Evolutionary conservation across 176 grass and related monocot species (phyloP).

Genomic region (Carex pumila): DNA sequence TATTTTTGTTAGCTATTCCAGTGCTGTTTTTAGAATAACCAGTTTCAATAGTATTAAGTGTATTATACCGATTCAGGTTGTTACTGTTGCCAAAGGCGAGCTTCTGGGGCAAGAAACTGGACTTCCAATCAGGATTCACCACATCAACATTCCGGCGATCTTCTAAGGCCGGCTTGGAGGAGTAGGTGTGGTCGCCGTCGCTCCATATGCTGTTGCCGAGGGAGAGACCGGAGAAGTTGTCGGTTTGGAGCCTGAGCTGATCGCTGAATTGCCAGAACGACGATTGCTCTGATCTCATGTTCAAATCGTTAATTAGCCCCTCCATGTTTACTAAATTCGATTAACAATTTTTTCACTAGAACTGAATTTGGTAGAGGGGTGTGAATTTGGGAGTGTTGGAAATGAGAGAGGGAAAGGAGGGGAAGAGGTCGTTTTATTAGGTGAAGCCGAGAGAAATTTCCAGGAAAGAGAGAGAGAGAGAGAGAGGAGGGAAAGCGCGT

Average conservation of each 20-base stretch:
- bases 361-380: background rate
- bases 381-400: background rate
- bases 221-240: slow-evolving; percentile 61
- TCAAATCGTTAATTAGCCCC: slow-evolving; percentile 13
- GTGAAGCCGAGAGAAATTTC: slow-evolving; percentile 14
- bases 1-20: slow-evolving; percentile 16
- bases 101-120: slow-evolving; percentile 48
- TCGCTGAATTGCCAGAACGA: slow-evolving; percentile 98
- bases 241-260: slow-evolving; percentile 73
- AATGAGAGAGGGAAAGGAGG: background rate
- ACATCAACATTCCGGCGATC: slow-evolving; percentile 22
- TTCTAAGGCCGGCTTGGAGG: background rate
- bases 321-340: background rate
- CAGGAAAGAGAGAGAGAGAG: background rate
- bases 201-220: slow-evolving; percentile 89
- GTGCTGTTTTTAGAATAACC: slow-evolving; percentile 16
- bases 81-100: slow-evolving; percentile 63
- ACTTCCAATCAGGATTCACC: slow-evolving; percentile 9
- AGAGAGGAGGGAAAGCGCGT: slow-evolving; percentile 14
- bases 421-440: background rate
- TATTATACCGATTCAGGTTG: slow-evolving; percentile 54
- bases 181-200: slow-evolving; percentile 26
- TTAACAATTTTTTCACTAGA: background rate
- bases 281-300: background rate
- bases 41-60: slow-evolving; percentile 16